Percentiles rank a stretch among this genome's conserved stretches.
phyloP scores from a whole-genome alignment of 345 rosid genomes.

The Diplotaxis tenuifolia region DNA sequence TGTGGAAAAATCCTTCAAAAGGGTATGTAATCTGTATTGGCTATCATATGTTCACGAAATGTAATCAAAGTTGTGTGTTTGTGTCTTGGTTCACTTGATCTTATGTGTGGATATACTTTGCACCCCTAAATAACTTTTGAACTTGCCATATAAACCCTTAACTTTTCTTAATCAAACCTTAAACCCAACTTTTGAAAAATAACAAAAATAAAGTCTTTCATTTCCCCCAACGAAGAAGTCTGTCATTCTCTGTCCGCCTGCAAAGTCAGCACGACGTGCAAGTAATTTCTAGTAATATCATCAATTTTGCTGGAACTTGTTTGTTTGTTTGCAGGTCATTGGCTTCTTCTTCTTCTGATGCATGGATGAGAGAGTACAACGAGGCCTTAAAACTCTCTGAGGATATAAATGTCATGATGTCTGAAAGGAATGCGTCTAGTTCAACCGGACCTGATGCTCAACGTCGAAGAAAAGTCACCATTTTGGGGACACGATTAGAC shows the following conservation, averaged over 20 bases:
- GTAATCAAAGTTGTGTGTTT: conserved; percentile 1
- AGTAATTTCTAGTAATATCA: not conserved
- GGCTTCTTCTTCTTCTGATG: conserved; percentile 70
- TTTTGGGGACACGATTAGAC: too few species aligned
- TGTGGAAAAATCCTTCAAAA: conserved; percentile 4
- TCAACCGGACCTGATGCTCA: conserved; percentile 80
- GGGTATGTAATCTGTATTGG: conserved; percentile 26
- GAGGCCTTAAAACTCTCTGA: conserved; percentile 63
- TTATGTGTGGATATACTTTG: too few species aligned
- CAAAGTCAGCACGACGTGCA: too few species aligned
- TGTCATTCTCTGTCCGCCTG: too few species aligned
- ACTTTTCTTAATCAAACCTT: not conserved
- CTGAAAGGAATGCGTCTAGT: conserved; percentile 56
- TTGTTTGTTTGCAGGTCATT: conserved; percentile 44
- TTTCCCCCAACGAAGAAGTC: too few species aligned
- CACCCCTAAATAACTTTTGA: not conserved
- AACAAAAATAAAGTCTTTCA: not conserved
- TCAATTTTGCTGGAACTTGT: not conserved
- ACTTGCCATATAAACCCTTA: not conserved
- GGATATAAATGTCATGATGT: conserved; percentile 82
- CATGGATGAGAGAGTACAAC: too few species aligned
- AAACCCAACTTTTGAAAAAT: not conserved
- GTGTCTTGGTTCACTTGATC: too few species aligned
- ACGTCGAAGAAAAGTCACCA: conserved; percentile 90
- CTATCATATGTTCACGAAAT: not conserved